A percentile compares a stretch with the other conserved stretches of the same genome.
These are phyloP conservation scores for Acanthamoeba lenticulata DNA, from an alignment of 208 protist species.

Conservation along the genomic window DNA sequence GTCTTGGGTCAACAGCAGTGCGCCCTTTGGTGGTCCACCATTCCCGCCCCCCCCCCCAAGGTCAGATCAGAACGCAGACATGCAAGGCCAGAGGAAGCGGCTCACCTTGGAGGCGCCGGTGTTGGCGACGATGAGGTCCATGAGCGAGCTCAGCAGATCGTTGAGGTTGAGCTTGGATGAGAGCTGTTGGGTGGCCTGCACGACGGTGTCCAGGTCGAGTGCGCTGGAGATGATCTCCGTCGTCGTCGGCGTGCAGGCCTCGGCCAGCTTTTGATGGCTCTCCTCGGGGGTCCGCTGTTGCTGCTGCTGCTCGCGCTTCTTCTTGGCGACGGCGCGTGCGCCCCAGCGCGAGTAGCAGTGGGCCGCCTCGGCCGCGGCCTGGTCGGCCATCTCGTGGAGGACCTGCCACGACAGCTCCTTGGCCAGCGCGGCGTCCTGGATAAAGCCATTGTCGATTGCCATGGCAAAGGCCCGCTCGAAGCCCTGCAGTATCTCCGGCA, in stretches of 20 bases:
- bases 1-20: neutral
- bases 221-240: neutral
- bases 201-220: conserved; percentile 27
- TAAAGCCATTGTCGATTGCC: conserved; percentile 18
- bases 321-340: neutral
- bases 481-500: neutral
- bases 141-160: neutral
- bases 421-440: conserved; percentile 41
- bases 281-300: neutral
- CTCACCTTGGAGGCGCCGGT: neutral
- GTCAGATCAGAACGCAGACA: no score
- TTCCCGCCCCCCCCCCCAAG: no score
- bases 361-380: neutral
- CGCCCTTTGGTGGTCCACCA: neutral
- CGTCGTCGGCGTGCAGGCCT: neutral
- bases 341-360: neutral
- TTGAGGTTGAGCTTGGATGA: conserved; percentile 8
- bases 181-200: neutral
- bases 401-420: conserved; percentile 40
- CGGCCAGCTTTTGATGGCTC: neutral
- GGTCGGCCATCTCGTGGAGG: neutral
- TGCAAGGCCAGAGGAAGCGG: no score
- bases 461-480: neutral
- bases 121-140: neutral
- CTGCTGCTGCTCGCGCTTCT: neutral